Base-by-base conservation (phyloP, 805 yeast genomes). In the Grigorovia transvaalensis region DNA sequence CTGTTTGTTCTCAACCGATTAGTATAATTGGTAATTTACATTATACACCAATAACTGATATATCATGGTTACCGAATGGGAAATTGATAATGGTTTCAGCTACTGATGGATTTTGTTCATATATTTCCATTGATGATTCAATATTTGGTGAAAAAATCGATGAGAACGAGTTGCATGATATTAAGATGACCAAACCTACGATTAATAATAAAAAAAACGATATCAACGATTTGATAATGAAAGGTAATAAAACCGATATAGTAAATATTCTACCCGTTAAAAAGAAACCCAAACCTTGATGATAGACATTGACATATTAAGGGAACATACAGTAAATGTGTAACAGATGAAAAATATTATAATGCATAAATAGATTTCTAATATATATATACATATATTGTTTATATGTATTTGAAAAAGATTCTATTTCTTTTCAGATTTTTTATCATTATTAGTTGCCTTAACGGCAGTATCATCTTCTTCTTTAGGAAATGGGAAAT, bases 61-160 rank as follows among this genome's bases (percentile, higher is more conserved):
- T 91, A 47, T 70, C 84, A 9, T 93, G 99, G 99, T 76, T 86
- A 20, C 67, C 70, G 4, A 89, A 87, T 65, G 99, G 98, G 0
- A 67, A 68, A 15, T 70, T 78, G 13, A 67, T 93, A 17, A 72
- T 91, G 58, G 74, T 86, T 23, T 81, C 95, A 7, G 86, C 96
- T 0, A 85, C 95, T 0, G 99, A 93, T 66, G 98, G 98, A 18
- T 91, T 89, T 65, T 85, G 96, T 57, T 84, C 96, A 0, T 76
- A 76, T 46, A 66, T 90, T 1, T 66, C 71, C 7, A 77, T 88
- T 47, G 76, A 76, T 4, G 66, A 69, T 1, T 75, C 69, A 2
- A 73, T 79, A 12, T 72, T 88, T 38, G 96, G 96, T 1, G 71
- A 65, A 33, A 65, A 57, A n/a, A 59, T 72, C 17, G 43, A 44